Evolutionary conservation across 1,284 basidiomycete genomes (phyloP).

Genomic region (Macrocystidia cucumis): DNA sequence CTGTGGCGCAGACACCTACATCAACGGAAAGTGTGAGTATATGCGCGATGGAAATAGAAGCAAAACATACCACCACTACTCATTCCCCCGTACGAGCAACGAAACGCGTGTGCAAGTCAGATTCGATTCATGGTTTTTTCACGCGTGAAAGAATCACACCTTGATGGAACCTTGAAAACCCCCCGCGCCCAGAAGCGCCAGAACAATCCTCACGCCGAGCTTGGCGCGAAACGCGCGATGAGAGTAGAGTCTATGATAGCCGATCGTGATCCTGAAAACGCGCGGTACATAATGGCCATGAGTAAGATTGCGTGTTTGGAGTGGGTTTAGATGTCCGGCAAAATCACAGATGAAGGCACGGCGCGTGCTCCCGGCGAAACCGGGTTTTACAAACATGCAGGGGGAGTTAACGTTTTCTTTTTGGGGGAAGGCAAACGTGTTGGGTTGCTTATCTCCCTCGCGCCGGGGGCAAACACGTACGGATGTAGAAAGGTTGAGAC

Average conservation of each 20-base stretch:
- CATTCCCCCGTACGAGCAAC: no score
- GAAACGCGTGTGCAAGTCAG: no score
- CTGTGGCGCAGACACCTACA: slow-evolving; percentile 68
- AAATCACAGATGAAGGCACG: background rate
- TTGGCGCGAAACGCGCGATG: slow-evolving; percentile 64
- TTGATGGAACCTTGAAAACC: slow-evolving; percentile 44
- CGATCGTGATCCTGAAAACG: slow-evolving; percentile 67
- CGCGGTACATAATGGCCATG: no score
- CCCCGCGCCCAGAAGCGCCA: slow-evolving; percentile 62
- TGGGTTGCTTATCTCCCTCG: no score
- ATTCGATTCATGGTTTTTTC: background rate
- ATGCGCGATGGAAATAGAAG: slow-evolving; percentile 1
- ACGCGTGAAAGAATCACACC: slow-evolving; percentile 13
- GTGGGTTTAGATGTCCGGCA: background rate
- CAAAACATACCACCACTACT: slow-evolving; percentile 43
- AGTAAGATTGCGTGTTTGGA: background rate
- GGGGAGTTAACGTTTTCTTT: no score
- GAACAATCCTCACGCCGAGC: slow-evolving; percentile 42
- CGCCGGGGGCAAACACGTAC: no score
- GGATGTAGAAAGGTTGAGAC: no score
- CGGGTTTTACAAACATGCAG: no score
- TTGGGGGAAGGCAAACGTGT: no score
- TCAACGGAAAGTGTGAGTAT: slow-evolving; percentile 3
- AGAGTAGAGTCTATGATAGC: slow-evolving; percentile 74
- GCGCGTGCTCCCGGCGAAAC: no score